Evolutionary conservation across 306 rosid species (phyloP).

Genomic region (Malus fusca): DNA sequence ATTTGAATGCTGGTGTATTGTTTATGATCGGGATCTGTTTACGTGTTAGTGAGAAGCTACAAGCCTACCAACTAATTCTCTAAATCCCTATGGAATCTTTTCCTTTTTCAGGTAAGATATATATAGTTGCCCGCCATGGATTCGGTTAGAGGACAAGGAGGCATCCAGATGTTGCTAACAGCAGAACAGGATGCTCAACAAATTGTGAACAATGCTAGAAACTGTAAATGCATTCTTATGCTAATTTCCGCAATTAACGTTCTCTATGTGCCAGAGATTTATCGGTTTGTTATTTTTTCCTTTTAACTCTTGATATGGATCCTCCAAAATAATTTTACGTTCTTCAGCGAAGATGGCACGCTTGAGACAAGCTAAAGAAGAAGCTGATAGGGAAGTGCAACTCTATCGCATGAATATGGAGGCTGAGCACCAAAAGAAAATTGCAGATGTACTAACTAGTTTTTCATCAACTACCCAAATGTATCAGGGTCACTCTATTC

Average conservation of each 20-base stretch:
- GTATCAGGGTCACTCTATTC: background rate
- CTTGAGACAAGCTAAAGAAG: constrained; percentile 70
- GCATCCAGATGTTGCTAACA: constrained; percentile 75
- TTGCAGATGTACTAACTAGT: constrained; percentile 43
- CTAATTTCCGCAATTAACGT: too few relatives aligned
- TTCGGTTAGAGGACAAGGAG: constrained; percentile 72
- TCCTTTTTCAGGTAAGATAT: background rate
- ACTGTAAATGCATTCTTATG: constrained; percentile 24
- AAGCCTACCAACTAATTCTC: background rate
- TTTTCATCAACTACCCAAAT: background rate
- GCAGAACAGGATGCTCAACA: constrained; percentile 90
- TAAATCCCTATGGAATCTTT: background rate
- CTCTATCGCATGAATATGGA: constrained; percentile 53
- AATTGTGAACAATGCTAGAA: constrained; percentile 62
- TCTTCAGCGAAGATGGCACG: constrained; percentile 48
- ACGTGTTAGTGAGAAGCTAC: background rate
- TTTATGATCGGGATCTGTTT: background rate
- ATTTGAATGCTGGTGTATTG: background rate
- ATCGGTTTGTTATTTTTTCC: background rate
- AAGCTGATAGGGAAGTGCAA: constrained; percentile 59
- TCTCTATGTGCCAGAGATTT: too few relatives aligned
- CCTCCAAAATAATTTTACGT: background rate
- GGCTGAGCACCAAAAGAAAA: constrained; percentile 50
- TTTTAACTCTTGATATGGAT: background rate
- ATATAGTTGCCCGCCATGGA: constrained; percentile 36